Evolutionary conservation across 257 asterid genomes (phyloP).

Genomic region (Solanum lycopersicoides): DNA sequence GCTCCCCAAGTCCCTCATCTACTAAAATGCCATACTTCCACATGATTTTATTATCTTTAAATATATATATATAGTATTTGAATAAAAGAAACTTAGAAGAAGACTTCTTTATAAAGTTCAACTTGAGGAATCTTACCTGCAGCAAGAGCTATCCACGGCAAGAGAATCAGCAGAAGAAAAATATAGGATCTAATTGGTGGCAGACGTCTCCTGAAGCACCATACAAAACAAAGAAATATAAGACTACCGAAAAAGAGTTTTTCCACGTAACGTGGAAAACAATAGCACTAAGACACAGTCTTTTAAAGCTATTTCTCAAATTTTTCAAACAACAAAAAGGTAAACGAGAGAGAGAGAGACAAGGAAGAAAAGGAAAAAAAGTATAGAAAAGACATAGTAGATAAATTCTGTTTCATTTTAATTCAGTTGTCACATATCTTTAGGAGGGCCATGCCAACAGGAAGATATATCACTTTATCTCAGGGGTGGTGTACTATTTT

Average conservation of each 20-base stretch:
- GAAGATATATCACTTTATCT: background rate
- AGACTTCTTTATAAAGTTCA: background rate
- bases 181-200: conserved; percentile 60
- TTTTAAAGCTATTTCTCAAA: background rate
- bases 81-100: conserved; percentile 5
- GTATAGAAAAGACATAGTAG: background rate
- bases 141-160: conserved; percentile 70
- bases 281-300: background rate
- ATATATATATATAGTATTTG: background rate
- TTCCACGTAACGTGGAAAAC: background rate
- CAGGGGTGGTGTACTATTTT: background rate
- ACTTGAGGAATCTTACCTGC: conserved; percentile 32
- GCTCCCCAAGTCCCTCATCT: background rate
- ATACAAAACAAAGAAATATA: conserved; percentile 3
- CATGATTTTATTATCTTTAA: background rate
- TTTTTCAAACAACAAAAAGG: background rate
- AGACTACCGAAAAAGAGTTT: background rate
- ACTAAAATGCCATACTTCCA: background rate
- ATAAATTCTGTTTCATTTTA: background rate
- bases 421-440: background rate
- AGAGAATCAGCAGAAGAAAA: conserved; percentile 48
- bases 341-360: background rate
- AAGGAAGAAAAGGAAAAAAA: background rate
- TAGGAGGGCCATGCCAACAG: background rate
- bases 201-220: conserved; percentile 66